phyloP scores from a whole-genome alignment of 352 stramenopile genomes.

The Plasmopara viticola region DNA sequence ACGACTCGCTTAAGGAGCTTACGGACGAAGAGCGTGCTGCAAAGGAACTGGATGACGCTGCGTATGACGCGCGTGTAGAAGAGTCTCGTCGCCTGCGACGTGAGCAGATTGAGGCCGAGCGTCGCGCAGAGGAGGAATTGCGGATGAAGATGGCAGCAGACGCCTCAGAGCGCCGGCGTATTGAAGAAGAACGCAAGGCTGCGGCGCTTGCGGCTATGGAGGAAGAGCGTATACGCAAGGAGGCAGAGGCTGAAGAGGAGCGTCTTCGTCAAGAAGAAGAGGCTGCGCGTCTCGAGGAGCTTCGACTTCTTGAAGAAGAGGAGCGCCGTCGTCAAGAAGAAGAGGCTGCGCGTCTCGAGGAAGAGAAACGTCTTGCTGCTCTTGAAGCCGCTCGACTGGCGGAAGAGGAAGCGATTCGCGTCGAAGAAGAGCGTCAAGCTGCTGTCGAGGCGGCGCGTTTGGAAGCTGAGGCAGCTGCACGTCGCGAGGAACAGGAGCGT shows the following conservation, averaged over 20 bases:
- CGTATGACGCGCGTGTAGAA: slow-evolving; percentile 75
- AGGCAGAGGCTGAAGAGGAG: slow-evolving; percentile 24
- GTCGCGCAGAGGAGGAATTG: slow-evolving; percentile 44
- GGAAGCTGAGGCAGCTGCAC: slow-evolving; percentile 13
- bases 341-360: slow-evolving; percentile 21
- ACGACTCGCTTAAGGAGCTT: slow-evolving; percentile 58
- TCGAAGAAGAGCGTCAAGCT: slow-evolving; percentile 19
- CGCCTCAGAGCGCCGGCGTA: slow-evolving; percentile 28
- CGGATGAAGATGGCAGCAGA: slow-evolving; percentile 44
- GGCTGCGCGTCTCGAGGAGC: slow-evolving; percentile 18
- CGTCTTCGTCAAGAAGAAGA: slow-evolving; percentile 22
- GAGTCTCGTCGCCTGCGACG: slow-evolving; percentile 70
- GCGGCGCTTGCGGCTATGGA: slow-evolving; percentile 26
- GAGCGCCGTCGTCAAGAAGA: slow-evolving; percentile 30
- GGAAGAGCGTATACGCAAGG: slow-evolving; percentile 17
- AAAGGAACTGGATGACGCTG: slow-evolving; percentile 41
- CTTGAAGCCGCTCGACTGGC: slow-evolving; percentile 26
- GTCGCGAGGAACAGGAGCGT: slow-evolving; percentile 22
- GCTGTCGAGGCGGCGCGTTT: slow-evolving; percentile 19
- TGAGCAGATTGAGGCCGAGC: slow-evolving; percentile 69
- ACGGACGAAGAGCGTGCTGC: slow-evolving; percentile 47
- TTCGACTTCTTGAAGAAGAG: slow-evolving; percentile 29
- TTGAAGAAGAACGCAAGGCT: slow-evolving; percentile 34
- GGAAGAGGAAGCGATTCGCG: slow-evolving; percentile 23
- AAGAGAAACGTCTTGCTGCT: slow-evolving; percentile 28